A percentile compares a stretch with the other conserved stretches of the same genome.
Evolutionary conservation across 345 rosid genomes (phyloP).

Genomic region (Leavenworthia alabamica): DNA sequence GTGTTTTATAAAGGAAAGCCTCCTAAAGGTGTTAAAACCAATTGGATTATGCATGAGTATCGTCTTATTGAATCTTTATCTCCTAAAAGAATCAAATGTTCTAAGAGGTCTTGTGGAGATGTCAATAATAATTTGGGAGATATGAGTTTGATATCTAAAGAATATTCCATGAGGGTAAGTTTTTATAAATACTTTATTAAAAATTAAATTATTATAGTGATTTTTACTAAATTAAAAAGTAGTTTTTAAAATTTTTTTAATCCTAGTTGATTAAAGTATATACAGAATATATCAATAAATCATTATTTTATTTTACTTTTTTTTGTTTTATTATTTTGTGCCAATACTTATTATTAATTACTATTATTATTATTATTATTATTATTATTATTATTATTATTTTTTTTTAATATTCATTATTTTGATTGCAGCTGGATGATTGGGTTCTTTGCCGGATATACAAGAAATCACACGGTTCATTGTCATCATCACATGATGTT

Average conservation of each 20-base stretch:
- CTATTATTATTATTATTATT: no score
- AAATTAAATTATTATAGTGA: neutral
- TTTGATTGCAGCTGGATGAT: constrained; percentile 68
- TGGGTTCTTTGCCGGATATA: constrained; percentile 99
- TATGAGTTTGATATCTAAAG: constrained; percentile 44
- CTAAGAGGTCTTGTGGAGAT: constrained; percentile 19
- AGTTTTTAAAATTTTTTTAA: no score
- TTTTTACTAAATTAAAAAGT: neutral
- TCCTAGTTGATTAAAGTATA: no score
- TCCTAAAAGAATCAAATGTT: constrained; percentile 13
- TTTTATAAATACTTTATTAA: neutral
- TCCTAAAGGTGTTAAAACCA: constrained; percentile 83
- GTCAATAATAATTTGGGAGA: constrained; percentile 18
- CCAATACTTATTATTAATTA: no score
- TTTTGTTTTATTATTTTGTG: no score
- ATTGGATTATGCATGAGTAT: constrained; percentile 99
- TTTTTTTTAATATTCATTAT: neutral
- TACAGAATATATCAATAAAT: neutral
- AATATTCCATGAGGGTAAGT: constrained; percentile 89
- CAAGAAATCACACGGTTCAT: constrained; percentile 53
- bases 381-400: no score
- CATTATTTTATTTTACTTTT: neutral
- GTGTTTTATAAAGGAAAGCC: constrained; percentile 95
- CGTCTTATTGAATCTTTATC: constrained; percentile 48
- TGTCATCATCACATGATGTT: constrained; percentile 41